Evolutionary conservation across 768 basidiomycete genomes (phyloP).

Genomic region (Pisolithus tinctorius): DNA sequence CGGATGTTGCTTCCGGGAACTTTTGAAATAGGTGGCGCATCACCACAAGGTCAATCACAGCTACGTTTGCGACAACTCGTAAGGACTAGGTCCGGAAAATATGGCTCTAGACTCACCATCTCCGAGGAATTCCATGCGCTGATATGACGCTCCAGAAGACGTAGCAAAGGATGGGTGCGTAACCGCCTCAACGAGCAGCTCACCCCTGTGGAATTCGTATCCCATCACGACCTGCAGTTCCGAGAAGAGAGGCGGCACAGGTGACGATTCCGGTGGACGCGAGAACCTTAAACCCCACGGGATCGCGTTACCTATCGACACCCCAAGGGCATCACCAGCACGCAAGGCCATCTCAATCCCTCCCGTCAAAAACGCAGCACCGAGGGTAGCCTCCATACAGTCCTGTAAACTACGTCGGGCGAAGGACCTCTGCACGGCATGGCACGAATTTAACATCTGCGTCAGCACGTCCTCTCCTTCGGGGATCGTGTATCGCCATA

Average conservation of each 20-base stretch:
- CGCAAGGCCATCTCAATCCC: conserved; percentile 64
- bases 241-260: conserved; percentile 41
- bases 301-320: conserved; percentile 65
- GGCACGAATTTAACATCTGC: conserved; percentile 19
- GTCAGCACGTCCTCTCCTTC: conserved; percentile 31
- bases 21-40: conserved; percentile 63
- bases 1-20: conserved; percentile 67
- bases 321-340: conserved; percentile 55
- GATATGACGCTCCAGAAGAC: conserved; percentile 58
- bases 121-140: conserved; percentile 84
- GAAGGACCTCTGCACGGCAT: conserved; percentile 38
- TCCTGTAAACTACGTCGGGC: conserved; percentile 75
- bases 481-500: conserved; percentile 52
- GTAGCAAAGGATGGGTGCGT: conserved; percentile 75
- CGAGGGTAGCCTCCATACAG: conserved; percentile 82
- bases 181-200: conserved; percentile 68
- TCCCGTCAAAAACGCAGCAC: conserved; percentile 68
- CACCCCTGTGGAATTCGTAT: conserved; percentile 60
- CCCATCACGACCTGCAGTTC: conserved; percentile 58
- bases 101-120: conserved; percentile 55
- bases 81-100: conserved; percentile 1
- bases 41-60: conserved; percentile 66
- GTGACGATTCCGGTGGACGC: conserved; percentile 23
- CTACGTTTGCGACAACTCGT: conserved; percentile 29
- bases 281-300: conserved; percentile 63